A percentile compares a stretch with the other conserved stretches of the same genome.
Evolutionary conservation across 192 early-diverging fungal species (phyloP).

Genomic region (Mortierella antarctica): DNA sequence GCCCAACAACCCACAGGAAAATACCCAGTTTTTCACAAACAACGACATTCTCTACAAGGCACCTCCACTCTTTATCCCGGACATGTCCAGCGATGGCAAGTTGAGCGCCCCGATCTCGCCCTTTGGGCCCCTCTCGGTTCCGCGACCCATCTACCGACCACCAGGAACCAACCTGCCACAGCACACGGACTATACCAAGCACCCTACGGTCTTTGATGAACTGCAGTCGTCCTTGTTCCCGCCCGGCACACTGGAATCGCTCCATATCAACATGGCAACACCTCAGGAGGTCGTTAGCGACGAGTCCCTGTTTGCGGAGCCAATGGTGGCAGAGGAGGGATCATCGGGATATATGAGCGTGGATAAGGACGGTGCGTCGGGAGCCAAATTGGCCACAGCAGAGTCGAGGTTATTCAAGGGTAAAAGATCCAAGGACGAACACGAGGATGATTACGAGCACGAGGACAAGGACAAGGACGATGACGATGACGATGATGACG

Average conservation of each 20-base stretch:
- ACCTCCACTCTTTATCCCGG: constrained; percentile 40
- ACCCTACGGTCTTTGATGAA: constrained; percentile 42
- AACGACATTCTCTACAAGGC: constrained; percentile 46
- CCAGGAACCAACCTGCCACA: constrained; percentile 44
- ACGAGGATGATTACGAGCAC: not conserved
- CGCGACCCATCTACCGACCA: constrained; percentile 26
- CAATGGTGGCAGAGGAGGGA: constrained; percentile 2
- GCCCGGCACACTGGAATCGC: constrained; percentile 34
- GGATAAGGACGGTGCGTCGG: not conserved
- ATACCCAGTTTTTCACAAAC: no score
- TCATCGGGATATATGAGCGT: not conserved
- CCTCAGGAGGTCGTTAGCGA: constrained; percentile 51
- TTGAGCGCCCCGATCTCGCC: constrained; percentile 5
- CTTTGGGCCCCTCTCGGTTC: constrained; percentile 24
- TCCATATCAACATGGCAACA: constrained; percentile 48
- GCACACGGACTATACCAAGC: constrained; percentile 45
- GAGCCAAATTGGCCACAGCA: not conserved
- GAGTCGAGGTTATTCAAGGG: not conserved
- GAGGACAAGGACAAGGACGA: not conserved
- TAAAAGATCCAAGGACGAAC: not conserved
- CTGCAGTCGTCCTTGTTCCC: constrained; percentile 49
- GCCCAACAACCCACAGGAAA: no score
- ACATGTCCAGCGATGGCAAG: constrained; percentile 17
- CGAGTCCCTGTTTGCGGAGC: constrained; percentile 30
- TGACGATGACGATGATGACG: constrained; percentile 5